Evolutionary conservation across 345 rosid species (phyloP).

Genomic region (Camelina hispida): DNA sequence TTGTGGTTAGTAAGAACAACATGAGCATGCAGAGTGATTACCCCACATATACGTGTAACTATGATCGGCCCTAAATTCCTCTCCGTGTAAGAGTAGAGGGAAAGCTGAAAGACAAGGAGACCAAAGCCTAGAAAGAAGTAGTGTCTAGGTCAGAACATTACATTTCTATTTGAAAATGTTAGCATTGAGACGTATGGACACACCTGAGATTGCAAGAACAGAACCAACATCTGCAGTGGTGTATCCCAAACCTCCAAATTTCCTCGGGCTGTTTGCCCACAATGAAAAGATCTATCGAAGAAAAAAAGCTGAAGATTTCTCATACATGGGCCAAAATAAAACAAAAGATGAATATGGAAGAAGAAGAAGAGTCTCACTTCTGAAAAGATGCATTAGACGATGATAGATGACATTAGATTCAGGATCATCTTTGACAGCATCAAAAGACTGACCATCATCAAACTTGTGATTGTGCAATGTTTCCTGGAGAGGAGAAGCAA

Average conservation of each 20-base stretch:
- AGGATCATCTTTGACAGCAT: conserved; percentile 52
- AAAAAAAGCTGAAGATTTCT: background rate
- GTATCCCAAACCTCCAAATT: conserved; percentile 72
- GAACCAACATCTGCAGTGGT: conserved; percentile 70
- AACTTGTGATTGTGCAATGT: conserved; percentile 67
- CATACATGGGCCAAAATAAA: background rate
- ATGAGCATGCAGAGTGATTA: no score
- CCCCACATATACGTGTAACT: no score
- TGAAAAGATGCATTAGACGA: conserved; percentile 83
- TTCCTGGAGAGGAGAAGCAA: conserved; percentile 53
- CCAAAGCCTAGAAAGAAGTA: no score
- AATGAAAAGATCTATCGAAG: conserved; percentile 68
- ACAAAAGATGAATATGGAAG: conserved; percentile 20
- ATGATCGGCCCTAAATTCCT: no score
- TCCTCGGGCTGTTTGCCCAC: conserved; percentile 88
- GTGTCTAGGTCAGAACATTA: no score
- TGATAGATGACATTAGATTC: conserved; percentile 64
- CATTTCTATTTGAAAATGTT: background rate
- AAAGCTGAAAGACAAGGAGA: no score
- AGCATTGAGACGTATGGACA: conserved; percentile 5
- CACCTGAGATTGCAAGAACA: conserved; percentile 81
- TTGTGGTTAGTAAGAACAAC: no score
- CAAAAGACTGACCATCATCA: conserved; percentile 46
- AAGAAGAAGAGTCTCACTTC: conserved; percentile 55
- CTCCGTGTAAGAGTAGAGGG: no score